Evolutionary conservation across 345 rosid species (phyloP).

Genomic region (Garcia nutans): DNA sequence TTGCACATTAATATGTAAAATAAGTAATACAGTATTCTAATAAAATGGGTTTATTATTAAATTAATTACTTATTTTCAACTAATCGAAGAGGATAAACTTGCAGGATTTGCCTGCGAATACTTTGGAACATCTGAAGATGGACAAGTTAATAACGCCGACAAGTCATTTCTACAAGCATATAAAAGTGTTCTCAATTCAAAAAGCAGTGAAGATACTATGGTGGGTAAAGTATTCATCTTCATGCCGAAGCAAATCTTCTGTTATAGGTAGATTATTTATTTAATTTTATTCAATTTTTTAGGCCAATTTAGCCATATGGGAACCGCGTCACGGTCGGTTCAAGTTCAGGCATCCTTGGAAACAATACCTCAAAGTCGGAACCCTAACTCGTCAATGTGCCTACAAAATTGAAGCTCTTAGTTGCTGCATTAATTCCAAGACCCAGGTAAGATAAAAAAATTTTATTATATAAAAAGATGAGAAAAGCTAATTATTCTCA

Average conservation of each 20-base stretch:
- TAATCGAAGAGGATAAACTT: neutral
- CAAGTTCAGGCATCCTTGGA: neutral
- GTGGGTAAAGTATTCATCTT: constrained; percentile 33
- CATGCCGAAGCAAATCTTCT: too few relatives aligned
- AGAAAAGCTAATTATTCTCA: too few relatives aligned
- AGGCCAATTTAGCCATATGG: neutral
- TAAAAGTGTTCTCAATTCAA: constrained; percentile 55
- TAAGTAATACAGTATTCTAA: too few relatives aligned
- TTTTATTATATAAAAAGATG: too few relatives aligned
- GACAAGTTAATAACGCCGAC: constrained; percentile 21
- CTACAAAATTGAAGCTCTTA: neutral
- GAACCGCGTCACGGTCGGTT: neutral
- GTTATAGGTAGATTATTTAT: too few relatives aligned
- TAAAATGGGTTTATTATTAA: too few relatives aligned
- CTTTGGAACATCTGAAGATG: constrained; percentile 26
- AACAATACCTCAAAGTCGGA: neutral
- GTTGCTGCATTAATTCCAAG: neutral
- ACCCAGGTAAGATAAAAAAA: neutral
- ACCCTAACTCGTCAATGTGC: neutral
- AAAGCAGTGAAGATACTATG: constrained; percentile 65
- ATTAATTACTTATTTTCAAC: too few relatives aligned
- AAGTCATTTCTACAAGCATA: constrained; percentile 46
- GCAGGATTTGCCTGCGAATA: constrained; percentile 63
- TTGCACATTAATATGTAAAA: too few relatives aligned
- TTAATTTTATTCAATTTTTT: too few relatives aligned